Evolutionary conservation across 106 monocot genomes (phyloP).

Genomic region (Chionographis japonica): DNA sequence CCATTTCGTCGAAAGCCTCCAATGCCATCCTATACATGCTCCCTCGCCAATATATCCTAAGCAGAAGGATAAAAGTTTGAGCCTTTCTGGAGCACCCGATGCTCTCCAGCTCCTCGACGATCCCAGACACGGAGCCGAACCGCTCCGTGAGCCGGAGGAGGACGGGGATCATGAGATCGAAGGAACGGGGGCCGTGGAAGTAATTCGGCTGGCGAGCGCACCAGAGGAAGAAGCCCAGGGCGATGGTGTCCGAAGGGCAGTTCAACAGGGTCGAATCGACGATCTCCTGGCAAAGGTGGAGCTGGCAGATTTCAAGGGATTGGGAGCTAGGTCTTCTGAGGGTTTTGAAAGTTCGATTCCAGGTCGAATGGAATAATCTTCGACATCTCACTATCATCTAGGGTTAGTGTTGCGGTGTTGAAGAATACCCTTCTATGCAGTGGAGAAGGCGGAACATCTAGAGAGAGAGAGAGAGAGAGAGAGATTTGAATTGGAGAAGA

Average conservation of each 20-base stretch:
- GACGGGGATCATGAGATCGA: constrained; percentile 33
- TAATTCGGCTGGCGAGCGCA: constrained; percentile 43
- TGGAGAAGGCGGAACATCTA: too few species aligned
- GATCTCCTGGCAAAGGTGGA: constrained; percentile 20
- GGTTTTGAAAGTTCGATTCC: background rate
- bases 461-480: too few species aligned
- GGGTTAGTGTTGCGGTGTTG: background rate
- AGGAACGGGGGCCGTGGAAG: constrained; percentile 40
- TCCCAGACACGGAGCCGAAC: constrained; percentile 20
- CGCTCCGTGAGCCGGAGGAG: constrained; percentile 33
- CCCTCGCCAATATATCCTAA: constrained; percentile 52
- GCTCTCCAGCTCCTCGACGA: constrained; percentile 25
- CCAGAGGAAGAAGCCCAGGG: constrained; percentile 69
- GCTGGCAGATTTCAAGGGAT: background rate
- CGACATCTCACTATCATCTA: constrained; percentile 29
- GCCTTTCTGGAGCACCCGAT: constrained; percentile 41
- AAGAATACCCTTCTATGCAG: too few species aligned
- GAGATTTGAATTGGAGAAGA: too few species aligned
- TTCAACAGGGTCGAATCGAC: constrained; percentile 35
- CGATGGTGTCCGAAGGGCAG: constrained; percentile 44
- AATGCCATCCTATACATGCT: constrained; percentile 24
- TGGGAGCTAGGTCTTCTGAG: background rate
- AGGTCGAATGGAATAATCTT: constrained; percentile 2
- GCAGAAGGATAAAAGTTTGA: constrained; percentile 46
- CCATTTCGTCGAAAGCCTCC: constrained; percentile 53